Conservation (phyloP, 2,329 filamentous ascomycete genomes). For the Mycogone perniciosa region DNA sequence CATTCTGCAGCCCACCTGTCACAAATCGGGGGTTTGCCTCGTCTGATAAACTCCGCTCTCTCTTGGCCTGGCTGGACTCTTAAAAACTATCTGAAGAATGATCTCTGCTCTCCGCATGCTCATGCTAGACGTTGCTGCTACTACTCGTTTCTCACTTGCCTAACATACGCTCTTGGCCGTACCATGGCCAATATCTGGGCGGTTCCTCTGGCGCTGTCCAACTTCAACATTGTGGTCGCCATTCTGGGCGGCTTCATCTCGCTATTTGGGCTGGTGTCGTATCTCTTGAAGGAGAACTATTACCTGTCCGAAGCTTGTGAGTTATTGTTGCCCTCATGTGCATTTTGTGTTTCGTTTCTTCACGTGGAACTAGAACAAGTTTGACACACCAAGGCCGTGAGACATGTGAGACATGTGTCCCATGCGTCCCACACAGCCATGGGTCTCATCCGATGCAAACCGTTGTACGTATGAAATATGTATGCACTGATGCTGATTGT, state of each 20-base stretch:
- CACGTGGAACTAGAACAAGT: not conserved
- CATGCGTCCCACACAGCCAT: not conserved
- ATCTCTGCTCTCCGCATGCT: not conserved
- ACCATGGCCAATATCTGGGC: conserved; percentile 25
- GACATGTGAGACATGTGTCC: not conserved
- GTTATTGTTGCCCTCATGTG: conserved; percentile 23
- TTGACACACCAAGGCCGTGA: not conserved
- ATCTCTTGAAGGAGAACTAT: conserved; percentile 80
- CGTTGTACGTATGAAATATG: not conserved
- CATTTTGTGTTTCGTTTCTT: not conserved
- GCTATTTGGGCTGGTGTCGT: conserved; percentile 84
- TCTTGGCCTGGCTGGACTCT: not conserved
- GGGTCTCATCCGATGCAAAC: not conserved
- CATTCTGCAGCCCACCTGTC: too few relatives aligned
- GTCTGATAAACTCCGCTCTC: not conserved
- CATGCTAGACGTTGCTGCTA: not conserved
- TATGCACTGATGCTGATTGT: too few relatives aligned
- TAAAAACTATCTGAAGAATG: conserved; percentile 5
- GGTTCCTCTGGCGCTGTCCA: conserved; percentile 50
- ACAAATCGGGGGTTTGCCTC: too few relatives aligned
- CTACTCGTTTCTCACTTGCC: conserved; percentile 9
- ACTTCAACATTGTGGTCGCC: conserved; percentile 81
- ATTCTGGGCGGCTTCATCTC: conserved; percentile 82
- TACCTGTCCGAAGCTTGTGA: conserved; percentile 85
- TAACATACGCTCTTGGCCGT: conserved; percentile 17